Evolutionary conservation across 805 yeast genomes (phyloP).

Genomic region (Priceomyces carsonii): DNA sequence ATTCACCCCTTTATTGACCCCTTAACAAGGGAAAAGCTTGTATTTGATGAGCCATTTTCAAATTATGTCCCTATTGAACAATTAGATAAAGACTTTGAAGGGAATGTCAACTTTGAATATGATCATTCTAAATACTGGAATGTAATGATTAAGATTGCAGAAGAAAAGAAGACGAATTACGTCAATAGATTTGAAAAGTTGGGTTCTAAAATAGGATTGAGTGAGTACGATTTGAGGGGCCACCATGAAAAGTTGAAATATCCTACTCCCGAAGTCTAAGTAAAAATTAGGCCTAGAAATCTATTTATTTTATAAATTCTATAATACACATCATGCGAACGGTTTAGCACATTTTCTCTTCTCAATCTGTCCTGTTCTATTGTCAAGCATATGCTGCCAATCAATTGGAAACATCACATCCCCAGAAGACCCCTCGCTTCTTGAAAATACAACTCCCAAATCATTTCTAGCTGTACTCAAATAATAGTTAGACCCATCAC

Average conservation of each 20-base stretch:
- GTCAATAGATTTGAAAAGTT: conserved; percentile 67
- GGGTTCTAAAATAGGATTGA: conserved; percentile 70
- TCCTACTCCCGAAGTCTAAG: conserved; percentile 18
- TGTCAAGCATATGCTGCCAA: conserved; percentile 92
- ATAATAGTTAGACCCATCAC: conserved; percentile 92
- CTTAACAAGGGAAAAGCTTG: conserved; percentile 87
- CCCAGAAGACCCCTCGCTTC: conserved; percentile 66
- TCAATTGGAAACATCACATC: conserved; percentile 83
- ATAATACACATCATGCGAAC: conserved; percentile 26
- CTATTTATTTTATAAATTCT: conserved; percentile 1
- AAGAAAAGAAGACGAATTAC: conserved; percentile 59
- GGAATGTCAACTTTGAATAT: conserved; percentile 80
- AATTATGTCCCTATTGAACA: conserved; percentile 80
- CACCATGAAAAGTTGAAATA: conserved; percentile 26
- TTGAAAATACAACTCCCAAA: conserved; percentile 91
- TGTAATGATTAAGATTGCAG: conserved; percentile 60
- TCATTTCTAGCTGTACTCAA: conserved; percentile 88
- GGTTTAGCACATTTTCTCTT: conserved; percentile 93
- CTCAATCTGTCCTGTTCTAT: conserved; percentile 72
- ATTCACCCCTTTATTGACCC: conserved; percentile 98
- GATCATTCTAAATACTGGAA: conserved; percentile 82
- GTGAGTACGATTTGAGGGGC: conserved; percentile 77
- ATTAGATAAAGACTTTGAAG: conserved; percentile 83
- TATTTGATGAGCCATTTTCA: conserved; percentile 85
- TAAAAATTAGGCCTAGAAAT: conserved; percentile 2